These are phyloP conservation scores for Collybia sordida DNA, from an alignment of 768 basidiomycete species.

Conservation along the genomic window DNA sequence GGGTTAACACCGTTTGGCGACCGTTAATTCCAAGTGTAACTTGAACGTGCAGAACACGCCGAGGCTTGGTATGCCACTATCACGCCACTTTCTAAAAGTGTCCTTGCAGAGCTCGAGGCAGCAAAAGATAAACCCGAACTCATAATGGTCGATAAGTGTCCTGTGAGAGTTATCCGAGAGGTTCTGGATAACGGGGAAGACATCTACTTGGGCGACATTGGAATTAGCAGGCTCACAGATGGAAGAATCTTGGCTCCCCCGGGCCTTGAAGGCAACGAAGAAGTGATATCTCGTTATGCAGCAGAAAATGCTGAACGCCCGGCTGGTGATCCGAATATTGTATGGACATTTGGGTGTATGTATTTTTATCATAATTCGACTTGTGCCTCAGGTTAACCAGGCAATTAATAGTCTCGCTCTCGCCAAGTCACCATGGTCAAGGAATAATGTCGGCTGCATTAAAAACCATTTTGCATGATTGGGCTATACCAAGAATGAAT, in stretches of 20 bases:
- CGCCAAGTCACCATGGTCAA: constrained; percentile 57
- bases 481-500: constrained; percentile 69
- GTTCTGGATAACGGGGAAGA: constrained; percentile 57
- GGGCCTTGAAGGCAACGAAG: constrained; percentile 26
- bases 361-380: not conserved
- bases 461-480: constrained; percentile 48
- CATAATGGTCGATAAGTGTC: constrained; percentile 41
- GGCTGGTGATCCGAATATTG: constrained; percentile 52
- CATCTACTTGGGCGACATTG: constrained; percentile 49
- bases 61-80: constrained; percentile 24
- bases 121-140: constrained; percentile 20
- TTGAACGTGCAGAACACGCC: constrained; percentile 30
- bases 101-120: constrained; percentile 30
- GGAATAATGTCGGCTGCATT: constrained; percentile 77
- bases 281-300: constrained; percentile 32
- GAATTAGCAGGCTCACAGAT: constrained; percentile 30
- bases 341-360: constrained; percentile 65
- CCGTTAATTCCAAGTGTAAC: not conserved
- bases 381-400: constrained; percentile 27
- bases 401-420: no score
- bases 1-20: not conserved
- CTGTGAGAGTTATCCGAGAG: constrained; percentile 53
- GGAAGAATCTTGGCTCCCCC: constrained; percentile 14
- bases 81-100: constrained; percentile 25
- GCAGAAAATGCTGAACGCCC: constrained; percentile 39